Evolutionary conservation across 2,329 filamentous ascomycete species (phyloP).

Genomic region (Zasmidium cellare): DNA sequence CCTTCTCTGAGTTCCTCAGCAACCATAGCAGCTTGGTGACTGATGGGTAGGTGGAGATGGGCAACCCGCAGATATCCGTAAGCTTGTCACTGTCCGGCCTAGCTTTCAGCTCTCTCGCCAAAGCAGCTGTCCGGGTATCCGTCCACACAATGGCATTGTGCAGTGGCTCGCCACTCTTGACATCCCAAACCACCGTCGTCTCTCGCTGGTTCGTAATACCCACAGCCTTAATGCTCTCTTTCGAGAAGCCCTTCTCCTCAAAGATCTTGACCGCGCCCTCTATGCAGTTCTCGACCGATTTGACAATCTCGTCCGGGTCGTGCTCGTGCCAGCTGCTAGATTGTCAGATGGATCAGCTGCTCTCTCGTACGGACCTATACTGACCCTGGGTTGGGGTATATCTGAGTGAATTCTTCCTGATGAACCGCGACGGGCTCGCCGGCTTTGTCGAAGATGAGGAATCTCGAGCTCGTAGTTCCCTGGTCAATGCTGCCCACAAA

Average conservation of each 20-base stretch:
- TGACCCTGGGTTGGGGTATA: slow-evolving; percentile 82
- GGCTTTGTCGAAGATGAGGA: slow-evolving; percentile 82
- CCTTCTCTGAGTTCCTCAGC: slow-evolving; percentile 67
- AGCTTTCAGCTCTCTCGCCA: slow-evolving; percentile 75
- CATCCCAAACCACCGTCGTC: slow-evolving; percentile 84
- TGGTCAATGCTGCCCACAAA: slow-evolving; percentile 90
- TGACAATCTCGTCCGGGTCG: slow-evolving; percentile 73
- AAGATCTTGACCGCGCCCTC: slow-evolving; percentile 73
- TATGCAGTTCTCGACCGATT: slow-evolving; percentile 76
- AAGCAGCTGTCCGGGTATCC: slow-evolving; percentile 73
- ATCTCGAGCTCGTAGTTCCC: slow-evolving; percentile 84
- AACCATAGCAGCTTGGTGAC: slow-evolving; percentile 85
- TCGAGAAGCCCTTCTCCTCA: slow-evolving; percentile 65
- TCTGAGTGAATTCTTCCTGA: slow-evolving; percentile 83
- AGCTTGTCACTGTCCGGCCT: slow-evolving; percentile 68
- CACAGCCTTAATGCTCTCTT: slow-evolving; percentile 70
- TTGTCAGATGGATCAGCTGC: slow-evolving; percentile 9
- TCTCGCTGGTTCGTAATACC: slow-evolving; percentile 92
- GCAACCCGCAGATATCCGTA: slow-evolving; percentile 72
- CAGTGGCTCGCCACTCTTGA: slow-evolving; percentile 73
- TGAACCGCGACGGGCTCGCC: slow-evolving; percentile 79
- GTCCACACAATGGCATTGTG: slow-evolving; percentile 89
- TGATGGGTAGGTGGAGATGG: slow-evolving; percentile 84
- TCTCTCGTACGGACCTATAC: slow-evolving; percentile 33
- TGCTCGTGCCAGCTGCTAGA: slow-evolving; percentile 79